Evolutionary conservation across 2,329 filamentous ascomycete genomes (phyloP).

Genomic region (Fusarium sp.): DNA sequence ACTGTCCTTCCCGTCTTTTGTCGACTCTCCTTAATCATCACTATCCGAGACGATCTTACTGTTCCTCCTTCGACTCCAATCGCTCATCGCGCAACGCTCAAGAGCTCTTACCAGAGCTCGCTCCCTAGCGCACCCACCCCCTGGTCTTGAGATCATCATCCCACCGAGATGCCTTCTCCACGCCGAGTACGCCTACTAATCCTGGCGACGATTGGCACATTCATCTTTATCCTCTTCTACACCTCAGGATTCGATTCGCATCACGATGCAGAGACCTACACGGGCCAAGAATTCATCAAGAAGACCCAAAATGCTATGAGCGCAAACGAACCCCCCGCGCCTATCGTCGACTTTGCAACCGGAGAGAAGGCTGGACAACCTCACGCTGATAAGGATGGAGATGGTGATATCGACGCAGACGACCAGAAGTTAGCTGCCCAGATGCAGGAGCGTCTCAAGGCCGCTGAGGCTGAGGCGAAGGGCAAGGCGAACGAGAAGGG

Average conservation of each 20-base stretch:
- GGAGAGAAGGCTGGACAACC: conserved; percentile 56
- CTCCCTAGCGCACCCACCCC: conserved; percentile 41
- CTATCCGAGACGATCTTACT: conserved; percentile 3
- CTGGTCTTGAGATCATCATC: conserved; percentile 28
- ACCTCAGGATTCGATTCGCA: conserved; percentile 70
- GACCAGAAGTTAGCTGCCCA: conserved; percentile 63
- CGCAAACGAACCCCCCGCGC: conserved; percentile 51
- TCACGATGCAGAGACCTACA: conserved; percentile 58
- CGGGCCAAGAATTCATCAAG: conserved; percentile 68
- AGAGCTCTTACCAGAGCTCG: conserved; percentile 47
- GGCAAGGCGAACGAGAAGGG: conserved; percentile 76
- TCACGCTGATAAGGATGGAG: conserved; percentile 63
- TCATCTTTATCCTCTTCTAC: conserved; percentile 80
- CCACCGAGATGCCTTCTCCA: conserved; percentile 71
- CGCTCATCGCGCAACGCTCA: conserved; percentile 9
- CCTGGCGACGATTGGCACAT: conserved; percentile 71
- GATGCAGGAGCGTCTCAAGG: conserved; percentile 73
- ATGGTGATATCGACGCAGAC: conserved; percentile 68
- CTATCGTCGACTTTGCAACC: conserved; percentile 57
- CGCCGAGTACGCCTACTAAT: conserved; percentile 77
- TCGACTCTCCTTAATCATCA: conserved; percentile 14
- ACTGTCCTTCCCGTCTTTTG: conserved; percentile 12
- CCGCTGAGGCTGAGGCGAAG: conserved; percentile 77
- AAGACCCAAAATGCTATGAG: conserved; percentile 70
- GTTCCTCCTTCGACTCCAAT: not conserved